phyloP scores from a whole-genome alignment of 75 land plant genomes.

The Gnetum montanum region DNA sequence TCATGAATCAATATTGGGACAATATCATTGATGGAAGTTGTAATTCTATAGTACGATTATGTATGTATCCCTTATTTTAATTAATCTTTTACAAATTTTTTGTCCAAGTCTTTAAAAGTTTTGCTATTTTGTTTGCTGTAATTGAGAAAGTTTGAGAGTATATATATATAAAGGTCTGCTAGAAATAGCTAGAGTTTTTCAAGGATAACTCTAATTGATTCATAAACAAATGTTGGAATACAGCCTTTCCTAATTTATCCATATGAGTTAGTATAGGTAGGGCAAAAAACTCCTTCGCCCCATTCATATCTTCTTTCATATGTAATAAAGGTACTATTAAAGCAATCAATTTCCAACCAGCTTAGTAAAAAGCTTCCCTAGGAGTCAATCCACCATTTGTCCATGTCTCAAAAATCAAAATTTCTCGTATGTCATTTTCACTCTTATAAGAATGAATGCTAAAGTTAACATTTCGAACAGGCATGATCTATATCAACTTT shows the following conservation, averaged over 20 bases:
- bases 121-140: too few relatives aligned
- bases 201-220: background rate
- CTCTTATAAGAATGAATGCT: slow-evolving; percentile 19
- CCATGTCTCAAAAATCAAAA: slow-evolving; percentile 2
- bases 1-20: too few relatives aligned
- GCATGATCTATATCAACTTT: too few relatives aligned
- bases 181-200: background rate
- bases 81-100: too few relatives aligned
- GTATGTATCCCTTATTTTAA: too few relatives aligned
- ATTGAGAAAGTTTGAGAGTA: background rate
- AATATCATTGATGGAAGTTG: too few relatives aligned
- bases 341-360: slow-evolving; percentile 13
- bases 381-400: slow-evolving; percentile 19
- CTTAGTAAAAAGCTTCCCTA: slow-evolving; percentile 19
- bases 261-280: background rate
- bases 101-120: too few relatives aligned
- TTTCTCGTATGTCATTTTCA: slow-evolving; percentile 10
- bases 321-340: slow-evolving; percentile 20
- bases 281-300: too few relatives aligned
- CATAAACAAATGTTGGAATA: background rate
- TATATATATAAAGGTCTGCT: background rate
- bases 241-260: background rate
- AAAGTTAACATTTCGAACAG: slow-evolving; percentile 16
- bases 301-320: slow-evolving; percentile 1
- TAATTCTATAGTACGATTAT: too few relatives aligned